Evolutionary conservation across 225 moss, liverwort and hornwort genomes (phyloP).

Genomic region (Neckera pumila): DNA sequence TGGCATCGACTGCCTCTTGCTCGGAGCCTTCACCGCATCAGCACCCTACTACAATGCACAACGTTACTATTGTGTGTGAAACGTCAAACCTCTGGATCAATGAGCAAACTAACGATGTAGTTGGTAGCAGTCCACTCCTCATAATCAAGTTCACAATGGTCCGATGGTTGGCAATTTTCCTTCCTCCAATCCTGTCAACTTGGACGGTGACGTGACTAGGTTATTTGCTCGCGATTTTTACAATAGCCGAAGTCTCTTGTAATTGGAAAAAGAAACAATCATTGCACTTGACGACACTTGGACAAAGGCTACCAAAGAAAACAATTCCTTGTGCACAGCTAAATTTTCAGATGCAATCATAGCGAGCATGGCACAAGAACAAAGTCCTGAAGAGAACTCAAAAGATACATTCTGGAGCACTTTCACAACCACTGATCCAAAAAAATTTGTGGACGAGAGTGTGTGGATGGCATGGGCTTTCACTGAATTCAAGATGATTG

Average conservation of each 20-base stretch:
- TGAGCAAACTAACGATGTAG: not conserved
- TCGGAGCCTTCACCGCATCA: not conserved
- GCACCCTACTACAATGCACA: not conserved
- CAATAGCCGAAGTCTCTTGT: not conserved
- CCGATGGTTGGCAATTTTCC: not conserved
- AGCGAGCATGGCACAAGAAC: not conserved
- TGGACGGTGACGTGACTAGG: not conserved
- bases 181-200: not conserved
- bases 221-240: rapidly evolving
- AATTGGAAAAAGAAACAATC: not conserved
- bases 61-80: not conserved
- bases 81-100: not conserved
- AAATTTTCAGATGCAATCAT: not conserved
- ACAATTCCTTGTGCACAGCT: not conserved
- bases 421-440: not conserved
- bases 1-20: not conserved
- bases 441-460: rapidly evolving
- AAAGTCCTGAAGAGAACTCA: not conserved
- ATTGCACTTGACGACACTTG: not conserved
- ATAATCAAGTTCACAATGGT: not conserved
- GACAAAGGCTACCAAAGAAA: not conserved
- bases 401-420: not conserved
- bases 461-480: too few relatives aligned
- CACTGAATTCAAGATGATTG: rapidly evolving
- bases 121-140: rapidly evolving